Conservation (phyloP, 108 stramenopile species). For the Pelagomonas calceolata region DNA sequence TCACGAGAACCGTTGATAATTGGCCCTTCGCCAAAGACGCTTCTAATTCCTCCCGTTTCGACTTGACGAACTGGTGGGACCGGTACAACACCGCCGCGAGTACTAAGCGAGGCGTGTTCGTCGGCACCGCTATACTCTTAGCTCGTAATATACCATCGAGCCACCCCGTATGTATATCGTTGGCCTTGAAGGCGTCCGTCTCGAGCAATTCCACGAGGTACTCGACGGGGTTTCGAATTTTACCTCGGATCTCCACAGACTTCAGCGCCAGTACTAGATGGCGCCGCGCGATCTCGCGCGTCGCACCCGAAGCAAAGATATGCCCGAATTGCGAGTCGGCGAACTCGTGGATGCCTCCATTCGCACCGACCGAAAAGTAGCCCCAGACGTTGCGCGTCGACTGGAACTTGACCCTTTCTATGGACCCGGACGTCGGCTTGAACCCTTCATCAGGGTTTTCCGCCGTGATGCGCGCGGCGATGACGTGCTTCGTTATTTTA, state of each 20-base stretch:
- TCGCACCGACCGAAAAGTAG: constrained; percentile 95
- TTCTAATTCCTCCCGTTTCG: constrained; percentile 47
- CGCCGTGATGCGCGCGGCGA: constrained; percentile 97
- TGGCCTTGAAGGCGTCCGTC: constrained; percentile 79
- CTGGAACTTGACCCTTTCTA: constrained; percentile 94
- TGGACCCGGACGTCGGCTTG: constrained; percentile 89
- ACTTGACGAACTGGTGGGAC: constrained; percentile 55
- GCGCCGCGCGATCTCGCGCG: constrained; percentile 84
- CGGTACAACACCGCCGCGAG: constrained; percentile 72
- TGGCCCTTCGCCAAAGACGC: constrained; percentile 80
- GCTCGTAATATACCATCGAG: constrained; percentile 88
- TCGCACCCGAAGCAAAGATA: constrained; percentile 84
- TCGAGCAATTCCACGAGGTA: constrained; percentile 92
- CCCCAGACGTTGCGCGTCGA: constrained; percentile 98
- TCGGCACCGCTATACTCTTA: constrained; percentile 36
- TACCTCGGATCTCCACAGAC: constrained; percentile 93
- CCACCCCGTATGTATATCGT: constrained; percentile 96
- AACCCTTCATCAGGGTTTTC: constrained; percentile 98
- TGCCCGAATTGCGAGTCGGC: constrained; percentile 99
- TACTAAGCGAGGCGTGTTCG: constrained; percentile 68
- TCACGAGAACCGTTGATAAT: constrained; percentile 62
- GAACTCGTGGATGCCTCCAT: constrained; percentile 96
- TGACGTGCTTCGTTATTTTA: constrained; percentile 51
- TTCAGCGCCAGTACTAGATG: constrained; percentile 94
- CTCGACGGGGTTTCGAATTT: constrained; percentile 96